Evolutionary conservation across 768 basidiomycete genomes (phyloP).

Genomic region (Dioszegia crocea): DNA sequence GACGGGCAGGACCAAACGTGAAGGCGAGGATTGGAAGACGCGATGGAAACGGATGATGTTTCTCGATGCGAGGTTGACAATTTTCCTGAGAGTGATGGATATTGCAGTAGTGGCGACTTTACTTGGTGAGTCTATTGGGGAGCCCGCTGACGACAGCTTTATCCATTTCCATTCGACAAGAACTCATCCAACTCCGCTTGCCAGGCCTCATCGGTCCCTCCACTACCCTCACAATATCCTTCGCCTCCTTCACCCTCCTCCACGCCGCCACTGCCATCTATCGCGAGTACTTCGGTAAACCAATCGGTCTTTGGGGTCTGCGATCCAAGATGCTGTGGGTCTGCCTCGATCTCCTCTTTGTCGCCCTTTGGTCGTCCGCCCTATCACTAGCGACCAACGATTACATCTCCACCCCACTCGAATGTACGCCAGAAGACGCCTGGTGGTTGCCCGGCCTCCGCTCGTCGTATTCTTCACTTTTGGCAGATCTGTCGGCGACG

Average conservation of each 20-base stretch:
- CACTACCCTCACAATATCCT: slow-evolving; percentile 43
- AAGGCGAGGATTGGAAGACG: slow-evolving; percentile 23
- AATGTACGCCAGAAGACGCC: slow-evolving; percentile 29
- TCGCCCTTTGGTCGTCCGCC: slow-evolving; percentile 45
- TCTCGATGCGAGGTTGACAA: slow-evolving; percentile 39
- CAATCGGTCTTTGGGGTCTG: slow-evolving; percentile 49
- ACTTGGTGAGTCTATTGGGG: slow-evolving; percentile 22
- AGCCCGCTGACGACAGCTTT: slow-evolving; percentile 17
- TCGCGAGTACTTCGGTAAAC: slow-evolving; percentile 47
- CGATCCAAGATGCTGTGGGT: slow-evolving; percentile 49
- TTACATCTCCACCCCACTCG: slow-evolving; percentile 46
- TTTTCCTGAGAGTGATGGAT: slow-evolving; percentile 31
- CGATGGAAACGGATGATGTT: slow-evolving; percentile 28
- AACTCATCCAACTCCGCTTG: slow-evolving; percentile 22
- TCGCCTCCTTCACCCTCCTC: slow-evolving; percentile 35
- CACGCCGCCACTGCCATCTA: slow-evolving; percentile 46
- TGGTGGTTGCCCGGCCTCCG: slow-evolving; percentile 43
- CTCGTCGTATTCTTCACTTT: slow-evolving; percentile 16
- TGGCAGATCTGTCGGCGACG: not conserved
- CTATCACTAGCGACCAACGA: slow-evolving; percentile 44
- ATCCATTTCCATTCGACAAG: slow-evolving; percentile 23
- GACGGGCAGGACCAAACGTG: slow-evolving; percentile 7
- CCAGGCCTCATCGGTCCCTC: slow-evolving; percentile 45
- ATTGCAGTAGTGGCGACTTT: slow-evolving; percentile 25
- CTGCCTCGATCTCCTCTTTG: slow-evolving; percentile 47